A percentile compares a stretch with the other conserved stretches of the same genome.
Evolutionary conservation across 257 asterid species (phyloP).

Genomic region (Gynochthodes officinalis): DNA sequence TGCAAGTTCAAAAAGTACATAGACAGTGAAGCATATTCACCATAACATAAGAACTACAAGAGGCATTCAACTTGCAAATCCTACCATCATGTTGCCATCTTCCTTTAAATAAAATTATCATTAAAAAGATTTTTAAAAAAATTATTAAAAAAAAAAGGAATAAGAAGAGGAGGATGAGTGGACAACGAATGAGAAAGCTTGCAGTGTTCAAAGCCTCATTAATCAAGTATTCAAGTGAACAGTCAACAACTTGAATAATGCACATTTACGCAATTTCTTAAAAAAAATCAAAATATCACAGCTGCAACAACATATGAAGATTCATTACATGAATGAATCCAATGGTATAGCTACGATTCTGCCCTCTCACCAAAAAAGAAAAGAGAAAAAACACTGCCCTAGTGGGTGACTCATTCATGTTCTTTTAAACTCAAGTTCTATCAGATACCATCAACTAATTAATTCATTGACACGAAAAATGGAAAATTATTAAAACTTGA

Average conservation of each 20-base stretch:
- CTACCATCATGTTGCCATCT: not conserved
- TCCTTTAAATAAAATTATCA: too few species aligned
- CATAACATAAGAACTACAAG: not conserved
- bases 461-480: not conserved
- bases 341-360: too few species aligned
- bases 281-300: not conserved
- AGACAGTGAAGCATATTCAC: not conserved
- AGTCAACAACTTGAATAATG: not conserved
- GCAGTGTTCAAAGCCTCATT: not conserved
- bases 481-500: not conserved
- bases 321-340: not conserved
- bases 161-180: too few species aligned
- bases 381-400: too few species aligned
- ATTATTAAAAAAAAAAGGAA: too few species aligned
- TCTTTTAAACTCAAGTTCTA: not conserved
- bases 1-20: not conserved
- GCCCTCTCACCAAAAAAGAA: too few species aligned
- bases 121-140: too few species aligned
- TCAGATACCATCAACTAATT: not conserved
- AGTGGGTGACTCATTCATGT: not conserved
- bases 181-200: not conserved
- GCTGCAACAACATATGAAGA: not conserved
- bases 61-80: not conserved
- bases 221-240: not conserved
- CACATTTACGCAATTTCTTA: not conserved